These are phyloP conservation scores for Brassica juncea DNA, from an alignment of 345 rosid genomes.

Conservation along the genomic window DNA sequence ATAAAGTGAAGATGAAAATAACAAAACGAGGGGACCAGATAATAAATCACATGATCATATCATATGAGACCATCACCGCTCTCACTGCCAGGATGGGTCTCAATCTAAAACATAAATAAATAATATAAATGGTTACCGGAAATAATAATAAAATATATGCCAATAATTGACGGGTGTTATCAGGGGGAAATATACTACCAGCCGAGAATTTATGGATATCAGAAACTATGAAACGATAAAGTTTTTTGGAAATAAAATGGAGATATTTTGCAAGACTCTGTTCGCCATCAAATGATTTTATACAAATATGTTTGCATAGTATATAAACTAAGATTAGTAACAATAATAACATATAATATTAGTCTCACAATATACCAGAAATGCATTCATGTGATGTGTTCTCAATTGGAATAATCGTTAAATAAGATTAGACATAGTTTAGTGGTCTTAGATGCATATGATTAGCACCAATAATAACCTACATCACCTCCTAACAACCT, in stretches of 20 bases:
- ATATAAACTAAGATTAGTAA: neutral
- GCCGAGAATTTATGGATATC: neutral
- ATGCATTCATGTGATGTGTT: constrained; percentile 2
- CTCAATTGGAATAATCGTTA: neutral
- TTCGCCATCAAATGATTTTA: neutral
- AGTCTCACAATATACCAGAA: neutral
- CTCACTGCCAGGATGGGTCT: constrained; percentile 25
- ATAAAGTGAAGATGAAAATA: neutral
- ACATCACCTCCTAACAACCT: constrained; percentile 31
- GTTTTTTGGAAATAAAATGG: neutral
- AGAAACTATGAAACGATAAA: neutral
- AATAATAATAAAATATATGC: neutral
- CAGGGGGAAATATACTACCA: neutral
- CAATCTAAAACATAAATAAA: constrained; percentile 14
- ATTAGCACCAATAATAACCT: constrained; percentile 24
- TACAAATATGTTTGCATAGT: neutral
- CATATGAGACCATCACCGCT: neutral
- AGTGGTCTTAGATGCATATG: constrained; percentile 29
- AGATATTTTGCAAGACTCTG: neutral
- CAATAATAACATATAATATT: neutral
- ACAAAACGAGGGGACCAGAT: constrained; percentile 35
- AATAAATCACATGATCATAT: constrained; percentile 32
- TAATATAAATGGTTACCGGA: neutral
- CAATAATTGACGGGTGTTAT: constrained; percentile 23
- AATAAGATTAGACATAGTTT: constrained; percentile 32